Base-by-base conservation (phyloP, 2,329 filamentous ascomycete genomes). In the Epichloe scottii region DNA sequence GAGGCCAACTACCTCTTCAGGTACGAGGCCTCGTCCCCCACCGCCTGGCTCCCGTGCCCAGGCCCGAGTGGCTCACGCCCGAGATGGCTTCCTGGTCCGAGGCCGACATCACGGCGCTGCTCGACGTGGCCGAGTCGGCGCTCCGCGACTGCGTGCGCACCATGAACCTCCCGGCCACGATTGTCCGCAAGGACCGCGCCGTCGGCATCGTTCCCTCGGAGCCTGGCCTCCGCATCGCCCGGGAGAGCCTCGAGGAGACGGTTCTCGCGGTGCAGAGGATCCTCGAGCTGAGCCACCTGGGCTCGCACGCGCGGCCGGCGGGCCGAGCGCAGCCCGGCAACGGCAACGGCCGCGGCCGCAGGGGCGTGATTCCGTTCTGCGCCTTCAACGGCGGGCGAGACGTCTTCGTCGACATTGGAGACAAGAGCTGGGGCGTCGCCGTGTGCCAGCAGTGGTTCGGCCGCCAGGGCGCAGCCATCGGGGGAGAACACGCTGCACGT, bases 381-480 rank as follows among this genome's bases (percentile, higher is more conserved):
- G 93, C 93, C 21, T 98, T 98, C 74, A 98, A 98, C 66, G 93
- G 91, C 50, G 93, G 93, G 11, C 91, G 93, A 55, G 93, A 98
- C 66, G 89, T 97, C 41, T 98, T 98, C 68, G 90, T 98, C 50
- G 93, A 98, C 66, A 96, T 98, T 62, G 93, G 93, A 51, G 93
- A 98, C 71, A 98, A 98, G 71, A 89, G 85, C 49, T 95, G 90
- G 86, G 93, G 93, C 56, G 93, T 98, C 3, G 77, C 87, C 35
- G 89, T 90, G 4, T 96, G 90, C 65, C 93, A 98, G 71, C 79
- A 84, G 52, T 95, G 89, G 73, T 95, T 96, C 64, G 86, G 85
- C 21, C 80, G 64, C 48, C 62, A 59, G 15, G 62, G 53, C 26
- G 60, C 65, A 19, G 61, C 61, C 6, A 81, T 96, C 58, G 77